These are phyloP conservation scores for Hevea brasiliensis DNA, from an alignment of 345 rosid genomes.

Conservation along the genomic window DNA sequence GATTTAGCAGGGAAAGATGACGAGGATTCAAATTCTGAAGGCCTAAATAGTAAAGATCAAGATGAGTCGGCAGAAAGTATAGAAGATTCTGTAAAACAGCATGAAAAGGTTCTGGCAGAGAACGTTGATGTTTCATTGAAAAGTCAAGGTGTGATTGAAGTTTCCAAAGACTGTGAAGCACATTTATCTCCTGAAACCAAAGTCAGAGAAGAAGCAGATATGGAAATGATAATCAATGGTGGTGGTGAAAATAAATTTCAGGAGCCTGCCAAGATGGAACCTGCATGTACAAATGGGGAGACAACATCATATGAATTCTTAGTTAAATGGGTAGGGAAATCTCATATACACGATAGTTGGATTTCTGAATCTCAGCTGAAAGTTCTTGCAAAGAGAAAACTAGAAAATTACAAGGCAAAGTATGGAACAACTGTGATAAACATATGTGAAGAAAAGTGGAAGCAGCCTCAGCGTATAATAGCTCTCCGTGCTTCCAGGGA, in stretches of 20 bases:
- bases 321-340: conserved; percentile 96
- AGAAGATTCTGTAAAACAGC: conserved; percentile 41
- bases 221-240: conserved; percentile 30
- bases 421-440: conserved; percentile 87
- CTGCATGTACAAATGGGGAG: conserved; percentile 41
- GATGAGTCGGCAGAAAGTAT: conserved; percentile 46
- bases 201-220: conserved; percentile 36
- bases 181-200: conserved; percentile 29
- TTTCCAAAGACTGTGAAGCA: conserved; percentile 34
- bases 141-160: conserved; percentile 36
- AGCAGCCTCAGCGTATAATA: conserved; percentile 88
- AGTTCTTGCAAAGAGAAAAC: conserved; percentile 88
- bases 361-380: conserved; percentile 84
- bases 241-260: conserved; percentile 41
- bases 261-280: conserved; percentile 39
- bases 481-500: conserved; percentile 54
- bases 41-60: conserved; percentile 35
- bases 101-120: conserved; percentile 41
- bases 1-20: conserved; percentile 28
- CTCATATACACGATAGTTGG: conserved; percentile 93
- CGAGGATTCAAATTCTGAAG: conserved; percentile 33
- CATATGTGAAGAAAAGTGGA: conserved; percentile 97
- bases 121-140: conserved; percentile 39
- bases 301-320: conserved; percentile 67
- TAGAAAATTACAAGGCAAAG: conserved; percentile 94